These are phyloP conservation scores for Pseudonectria foliicola DNA, from an alignment of 2,329 filamentous ascomycete species.

Conservation along the genomic window DNA sequence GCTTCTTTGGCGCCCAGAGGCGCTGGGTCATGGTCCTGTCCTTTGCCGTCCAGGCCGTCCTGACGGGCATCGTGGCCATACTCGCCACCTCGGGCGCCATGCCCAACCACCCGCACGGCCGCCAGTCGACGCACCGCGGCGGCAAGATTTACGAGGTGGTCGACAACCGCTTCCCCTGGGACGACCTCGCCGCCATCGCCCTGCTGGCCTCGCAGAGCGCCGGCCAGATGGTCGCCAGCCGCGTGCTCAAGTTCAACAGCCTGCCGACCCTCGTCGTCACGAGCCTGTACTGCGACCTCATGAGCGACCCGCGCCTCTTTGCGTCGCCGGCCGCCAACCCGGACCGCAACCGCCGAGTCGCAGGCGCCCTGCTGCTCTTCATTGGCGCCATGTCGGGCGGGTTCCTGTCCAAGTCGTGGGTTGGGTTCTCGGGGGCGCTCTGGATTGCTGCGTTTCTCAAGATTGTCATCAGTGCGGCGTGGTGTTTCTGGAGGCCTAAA, in stretches of 20 bases:
- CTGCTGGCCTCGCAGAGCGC: conserved; percentile 21
- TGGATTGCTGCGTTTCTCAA: conserved; percentile 22
- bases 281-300: conserved; percentile 21
- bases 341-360: conserved; percentile 15
- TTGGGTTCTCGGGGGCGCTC: conserved; percentile 18
- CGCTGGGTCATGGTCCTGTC: conserved; percentile 19
- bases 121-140: conserved; percentile 8
- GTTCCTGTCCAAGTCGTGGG: conserved; percentile 22
- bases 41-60: conserved; percentile 14
- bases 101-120: conserved; percentile 11
- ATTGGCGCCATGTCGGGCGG: conserved; percentile 17
- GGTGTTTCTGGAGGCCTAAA: conserved; percentile 20
- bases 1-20: conserved; percentile 19
- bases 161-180: conserved; percentile 14
- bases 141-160: conserved; percentile 18
- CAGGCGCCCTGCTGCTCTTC: conserved; percentile 16
- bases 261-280: conserved; percentile 21
- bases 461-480: conserved; percentile 13
- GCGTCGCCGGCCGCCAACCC: conserved; percentile 18
- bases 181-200: conserved; percentile 17
- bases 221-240: conserved; percentile 18
- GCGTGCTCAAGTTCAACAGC: conserved; percentile 20
- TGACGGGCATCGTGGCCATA: conserved; percentile 18
- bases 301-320: conserved; percentile 21
- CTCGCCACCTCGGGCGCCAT: conserved; percentile 19